phyloP scores from a whole-genome alignment of 495 filamentous ascomycete genomes.

The Penicillium coffeae region DNA sequence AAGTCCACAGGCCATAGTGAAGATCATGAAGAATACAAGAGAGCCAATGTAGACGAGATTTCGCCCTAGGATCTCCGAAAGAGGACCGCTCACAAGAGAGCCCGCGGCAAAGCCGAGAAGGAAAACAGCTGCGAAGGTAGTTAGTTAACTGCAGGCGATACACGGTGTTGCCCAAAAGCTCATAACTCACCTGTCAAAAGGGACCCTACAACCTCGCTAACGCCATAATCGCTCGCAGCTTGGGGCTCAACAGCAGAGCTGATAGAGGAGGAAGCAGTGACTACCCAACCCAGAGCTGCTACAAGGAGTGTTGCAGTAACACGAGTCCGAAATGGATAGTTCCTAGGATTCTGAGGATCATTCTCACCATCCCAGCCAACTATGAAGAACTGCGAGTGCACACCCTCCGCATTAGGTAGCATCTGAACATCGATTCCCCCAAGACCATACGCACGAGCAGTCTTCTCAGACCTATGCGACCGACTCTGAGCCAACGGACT shows the following conservation, averaged over 20 bases:
- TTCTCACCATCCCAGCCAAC: constrained; percentile 54
- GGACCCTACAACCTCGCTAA: constrained; percentile 50
- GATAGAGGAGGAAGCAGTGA: constrained; percentile 50
- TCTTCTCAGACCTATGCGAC: constrained; percentile 24
- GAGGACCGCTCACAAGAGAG: constrained; percentile 46
- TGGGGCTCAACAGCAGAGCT: constrained; percentile 43
- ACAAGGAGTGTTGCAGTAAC: constrained; percentile 47
- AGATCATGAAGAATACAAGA: constrained; percentile 48
- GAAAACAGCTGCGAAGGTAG: constrained; percentile 42
- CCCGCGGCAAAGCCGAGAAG: constrained; percentile 61
- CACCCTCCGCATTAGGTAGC: constrained; percentile 23
- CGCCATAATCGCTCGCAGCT: constrained; percentile 44
- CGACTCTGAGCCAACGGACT: constrained; percentile 6
- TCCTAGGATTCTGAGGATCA: constrained; percentile 54
- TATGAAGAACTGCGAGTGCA: constrained; percentile 35
- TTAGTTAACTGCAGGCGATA: neutral
- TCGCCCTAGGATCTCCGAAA: constrained; percentile 57
- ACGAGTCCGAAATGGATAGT: constrained; percentile 42
- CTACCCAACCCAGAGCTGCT: constrained; percentile 47
- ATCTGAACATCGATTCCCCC: constrained; percentile 39
- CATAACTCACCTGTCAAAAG: constrained; percentile 27
- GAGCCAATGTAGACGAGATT: constrained; percentile 57
- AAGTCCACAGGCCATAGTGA: constrained; percentile 47
- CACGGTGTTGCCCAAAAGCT: neutral
- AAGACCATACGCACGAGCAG: constrained; percentile 27